A percentile compares a stretch with the other conserved stretches of the same genome.
Conservation (phyloP, 805 yeast species). For the Yarrowia alimentaria region DNA sequence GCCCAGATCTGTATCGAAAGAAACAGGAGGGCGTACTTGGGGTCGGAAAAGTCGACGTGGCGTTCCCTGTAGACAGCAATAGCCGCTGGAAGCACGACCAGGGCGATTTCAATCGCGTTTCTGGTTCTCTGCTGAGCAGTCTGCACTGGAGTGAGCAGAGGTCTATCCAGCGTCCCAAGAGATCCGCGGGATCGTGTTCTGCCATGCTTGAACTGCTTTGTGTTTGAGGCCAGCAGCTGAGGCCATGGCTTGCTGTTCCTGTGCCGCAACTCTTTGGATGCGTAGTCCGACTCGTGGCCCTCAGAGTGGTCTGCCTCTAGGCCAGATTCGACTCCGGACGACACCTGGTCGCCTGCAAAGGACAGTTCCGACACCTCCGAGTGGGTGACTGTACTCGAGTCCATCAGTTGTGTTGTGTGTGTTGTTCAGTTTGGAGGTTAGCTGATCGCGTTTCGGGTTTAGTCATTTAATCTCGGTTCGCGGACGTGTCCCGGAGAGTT, state of each 20-base stretch:
- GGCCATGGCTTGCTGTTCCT: constrained; percentile 12
- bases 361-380: constrained; percentile 27
- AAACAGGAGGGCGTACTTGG: neutral
- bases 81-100: constrained; percentile 20
- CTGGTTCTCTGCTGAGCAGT: constrained; percentile 2
- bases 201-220: constrained; percentile 12
- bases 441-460: constrained; percentile 3
- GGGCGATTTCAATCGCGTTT: constrained; percentile 8
- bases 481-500: constrained; percentile 12
- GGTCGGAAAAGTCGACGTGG: neutral
- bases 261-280: neutral
- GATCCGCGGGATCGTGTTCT: constrained; percentile 2
- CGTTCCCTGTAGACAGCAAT: constrained; percentile 7
- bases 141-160: constrained; percentile 1
- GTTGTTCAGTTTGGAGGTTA: neutral
- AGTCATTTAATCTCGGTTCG: neutral
- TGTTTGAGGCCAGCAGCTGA: neutral
- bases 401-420: neutral
- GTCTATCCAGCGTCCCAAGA: constrained; percentile 9
- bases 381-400: constrained; percentile 24
- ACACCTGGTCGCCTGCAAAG: constrained; percentile 23
- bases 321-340: constrained; percentile 20
- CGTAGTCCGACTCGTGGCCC: constrained; percentile 7
- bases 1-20: constrained; percentile 20
- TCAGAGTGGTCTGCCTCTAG: constrained; percentile 22